These are phyloP conservation scores for Hanseniaspora thailandica DNA, from an alignment of 805 yeast genomes.

Conservation along the genomic window DNA sequence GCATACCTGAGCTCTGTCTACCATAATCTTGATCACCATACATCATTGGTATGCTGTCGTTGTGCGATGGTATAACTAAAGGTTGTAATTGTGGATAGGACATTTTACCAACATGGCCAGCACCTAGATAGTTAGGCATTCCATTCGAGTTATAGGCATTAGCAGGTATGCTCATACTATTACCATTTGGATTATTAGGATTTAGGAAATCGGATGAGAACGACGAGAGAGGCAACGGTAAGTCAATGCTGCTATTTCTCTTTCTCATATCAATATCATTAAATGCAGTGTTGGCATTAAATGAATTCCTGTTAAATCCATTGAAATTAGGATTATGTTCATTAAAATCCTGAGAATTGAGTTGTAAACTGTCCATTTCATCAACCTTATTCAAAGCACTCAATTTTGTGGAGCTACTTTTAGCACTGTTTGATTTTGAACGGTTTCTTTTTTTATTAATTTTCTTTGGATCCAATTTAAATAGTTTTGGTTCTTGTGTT, in stretches of 20 bases:
- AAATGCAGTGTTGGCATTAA: not conserved
- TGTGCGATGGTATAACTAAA: not conserved
- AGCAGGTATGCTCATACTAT: not conserved
- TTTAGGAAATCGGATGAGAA: not conserved
- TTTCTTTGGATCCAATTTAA: constrained; percentile 11
- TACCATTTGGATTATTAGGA: not conserved
- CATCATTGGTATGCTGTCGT: not conserved
- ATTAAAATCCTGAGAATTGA: not conserved
- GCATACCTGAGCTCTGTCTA: not conserved
- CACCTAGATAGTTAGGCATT: not conserved
- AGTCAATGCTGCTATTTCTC: constrained; percentile 10
- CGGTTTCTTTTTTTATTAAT: constrained; percentile 1
- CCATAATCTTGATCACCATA: not conserved
- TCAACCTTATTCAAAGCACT: not conserved
- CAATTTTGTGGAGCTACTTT: not conserved
- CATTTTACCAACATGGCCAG: not conserved
- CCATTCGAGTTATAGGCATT: not conserved
- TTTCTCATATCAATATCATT: constrained; percentile 2
- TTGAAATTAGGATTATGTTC: not conserved
- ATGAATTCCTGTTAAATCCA: not conserved
- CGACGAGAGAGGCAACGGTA: constrained; percentile 1
- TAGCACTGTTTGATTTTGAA: not conserved
- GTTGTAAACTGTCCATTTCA: not conserved
- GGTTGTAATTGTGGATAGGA: constrained; percentile 1
- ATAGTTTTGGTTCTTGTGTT: constrained; percentile 6